These are phyloP conservation scores for Echria macrotheca DNA, from an alignment of 495 filamentous ascomycete genomes.

Conservation along the genomic window DNA sequence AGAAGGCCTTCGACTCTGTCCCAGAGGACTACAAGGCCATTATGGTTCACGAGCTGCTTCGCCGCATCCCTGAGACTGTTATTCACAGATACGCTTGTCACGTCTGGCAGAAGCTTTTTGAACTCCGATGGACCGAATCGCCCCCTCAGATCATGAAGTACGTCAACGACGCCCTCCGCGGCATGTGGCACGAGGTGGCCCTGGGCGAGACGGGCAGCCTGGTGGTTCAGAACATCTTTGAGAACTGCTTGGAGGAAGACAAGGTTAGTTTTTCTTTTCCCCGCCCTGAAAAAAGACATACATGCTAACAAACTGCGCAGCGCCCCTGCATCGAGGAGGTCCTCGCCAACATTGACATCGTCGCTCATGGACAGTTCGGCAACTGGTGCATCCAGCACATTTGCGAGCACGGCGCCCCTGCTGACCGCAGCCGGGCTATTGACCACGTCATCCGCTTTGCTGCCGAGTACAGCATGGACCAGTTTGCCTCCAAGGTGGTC, in stretches of 20 bases:
- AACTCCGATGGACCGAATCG: constrained; percentile 88
- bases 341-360: constrained; percentile 84
- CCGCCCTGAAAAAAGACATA: not conserved
- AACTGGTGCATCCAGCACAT: constrained; percentile 99
- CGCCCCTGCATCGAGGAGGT: constrained; percentile 96
- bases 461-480: constrained; percentile 96
- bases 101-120: constrained; percentile 99
- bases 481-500: constrained; percentile 97
- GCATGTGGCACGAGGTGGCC: constrained; percentile 99
- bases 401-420: constrained; percentile 90
- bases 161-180: constrained; percentile 89
- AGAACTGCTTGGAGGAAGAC: constrained; percentile 97
- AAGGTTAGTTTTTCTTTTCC: constrained; percentile 57
- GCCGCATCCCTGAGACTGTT: constrained; percentile 94
- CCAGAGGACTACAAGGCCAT: constrained; percentile 95
- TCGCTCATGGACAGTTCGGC: constrained; percentile 97
- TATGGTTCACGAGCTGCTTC: constrained; percentile 95
- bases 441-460: constrained; percentile 92
- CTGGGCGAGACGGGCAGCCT: constrained; percentile 94
- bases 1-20: constrained; percentile 96
- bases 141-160: constrained; percentile 98
- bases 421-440: constrained; percentile 85
- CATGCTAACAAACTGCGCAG: constrained; percentile 47
- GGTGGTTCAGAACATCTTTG: constrained; percentile 98
- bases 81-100: constrained; percentile 98